These are phyloP conservation scores for Kwoniella pini DNA, from an alignment of 768 basidiomycete genomes.

Conservation along the genomic window DNA sequence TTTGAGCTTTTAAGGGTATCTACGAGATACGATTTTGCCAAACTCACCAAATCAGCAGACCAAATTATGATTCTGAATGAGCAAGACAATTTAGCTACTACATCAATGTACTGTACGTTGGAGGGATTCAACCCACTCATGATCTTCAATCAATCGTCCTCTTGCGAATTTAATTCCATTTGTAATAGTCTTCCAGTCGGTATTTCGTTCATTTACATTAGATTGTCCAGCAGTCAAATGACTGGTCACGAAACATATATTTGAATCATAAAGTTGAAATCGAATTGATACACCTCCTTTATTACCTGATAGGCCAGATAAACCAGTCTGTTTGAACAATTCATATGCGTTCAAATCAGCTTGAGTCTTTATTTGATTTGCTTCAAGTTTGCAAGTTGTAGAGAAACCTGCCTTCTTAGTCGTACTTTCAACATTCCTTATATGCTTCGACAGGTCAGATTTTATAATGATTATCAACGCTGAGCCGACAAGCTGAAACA, in stretches of 20 bases:
- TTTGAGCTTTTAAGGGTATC: too few species aligned
- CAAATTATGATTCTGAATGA: conserved; percentile 80
- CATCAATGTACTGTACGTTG: background rate
- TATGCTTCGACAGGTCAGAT: conserved; percentile 69
- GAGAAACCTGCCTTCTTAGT: conserved; percentile 73
- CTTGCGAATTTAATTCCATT: conserved; percentile 81
- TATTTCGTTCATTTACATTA: conserved; percentile 85
- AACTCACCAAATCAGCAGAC: conserved; percentile 73
- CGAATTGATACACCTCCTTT: conserved; percentile 93
- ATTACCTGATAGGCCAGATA: conserved; percentile 75
- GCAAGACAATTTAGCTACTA: background rate
- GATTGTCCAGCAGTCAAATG: conserved; percentile 95
- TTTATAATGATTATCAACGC: conserved; percentile 84
- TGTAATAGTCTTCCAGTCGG: conserved; percentile 85
- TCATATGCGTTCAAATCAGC: conserved; percentile 1
- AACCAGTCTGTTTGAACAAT: conserved; percentile 54
- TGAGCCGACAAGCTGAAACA: conserved; percentile 81
- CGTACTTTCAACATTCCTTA: conserved; percentile 88
- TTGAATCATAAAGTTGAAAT: conserved; percentile 85
- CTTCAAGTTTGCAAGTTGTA: background rate
- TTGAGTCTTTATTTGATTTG: too few species aligned
- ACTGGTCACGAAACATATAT: conserved; percentile 91
- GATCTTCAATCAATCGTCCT: conserved; percentile 82
- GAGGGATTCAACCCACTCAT: conserved; percentile 68
- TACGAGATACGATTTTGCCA: background rate